Percentiles rank a stretch among this genome's conserved stretches.
Conservation (phyloP, 257 asterid genomes). For the Salvia hispanica region DNA sequence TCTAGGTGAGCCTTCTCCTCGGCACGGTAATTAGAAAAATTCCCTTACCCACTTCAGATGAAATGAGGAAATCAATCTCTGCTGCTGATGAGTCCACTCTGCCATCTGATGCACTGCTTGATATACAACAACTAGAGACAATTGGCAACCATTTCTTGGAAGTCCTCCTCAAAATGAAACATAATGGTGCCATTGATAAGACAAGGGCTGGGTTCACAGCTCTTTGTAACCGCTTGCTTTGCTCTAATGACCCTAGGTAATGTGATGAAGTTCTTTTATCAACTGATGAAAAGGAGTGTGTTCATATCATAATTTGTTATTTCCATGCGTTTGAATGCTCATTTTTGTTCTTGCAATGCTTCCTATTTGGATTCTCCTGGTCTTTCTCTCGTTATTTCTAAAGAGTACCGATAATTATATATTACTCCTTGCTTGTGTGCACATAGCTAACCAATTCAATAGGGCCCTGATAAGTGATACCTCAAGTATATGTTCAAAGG, state of each 20-base stretch:
- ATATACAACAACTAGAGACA: constrained; percentile 82
- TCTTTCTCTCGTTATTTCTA: neutral
- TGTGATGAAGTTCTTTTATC: constrained; percentile 21
- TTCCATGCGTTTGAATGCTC: neutral
- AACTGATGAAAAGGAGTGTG: constrained; percentile 18
- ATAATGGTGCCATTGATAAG: constrained; percentile 95
- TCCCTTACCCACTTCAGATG: constrained; percentile 77
- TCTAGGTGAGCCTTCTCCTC: constrained; percentile 93
- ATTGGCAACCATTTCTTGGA: constrained; percentile 93
- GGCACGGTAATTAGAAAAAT: constrained; percentile 89
- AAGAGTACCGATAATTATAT: constrained; percentile 9
- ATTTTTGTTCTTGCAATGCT: constrained; percentile 7
- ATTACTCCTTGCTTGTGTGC: constrained; percentile 6
- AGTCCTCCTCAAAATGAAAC: constrained; percentile 97
- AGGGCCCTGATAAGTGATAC: constrained; percentile 5
- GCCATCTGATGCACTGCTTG: constrained; percentile 63
- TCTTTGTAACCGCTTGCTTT: constrained; percentile 92
- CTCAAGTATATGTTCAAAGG: constrained; percentile 19
- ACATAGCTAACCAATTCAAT: neutral
- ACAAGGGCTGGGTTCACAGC: constrained; percentile 99
- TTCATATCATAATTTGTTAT: constrained; percentile 18
- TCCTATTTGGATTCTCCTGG: neutral
- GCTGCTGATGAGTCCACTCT: constrained; percentile 30
- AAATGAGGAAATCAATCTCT: constrained; percentile 40
- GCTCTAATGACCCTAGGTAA: constrained; percentile 91